Percentiles rank a stretch among this genome's conserved stretches.
Conservation (phyloP, 2,329 filamentous ascomycete species). For the Falciphora oryzae region DNA sequence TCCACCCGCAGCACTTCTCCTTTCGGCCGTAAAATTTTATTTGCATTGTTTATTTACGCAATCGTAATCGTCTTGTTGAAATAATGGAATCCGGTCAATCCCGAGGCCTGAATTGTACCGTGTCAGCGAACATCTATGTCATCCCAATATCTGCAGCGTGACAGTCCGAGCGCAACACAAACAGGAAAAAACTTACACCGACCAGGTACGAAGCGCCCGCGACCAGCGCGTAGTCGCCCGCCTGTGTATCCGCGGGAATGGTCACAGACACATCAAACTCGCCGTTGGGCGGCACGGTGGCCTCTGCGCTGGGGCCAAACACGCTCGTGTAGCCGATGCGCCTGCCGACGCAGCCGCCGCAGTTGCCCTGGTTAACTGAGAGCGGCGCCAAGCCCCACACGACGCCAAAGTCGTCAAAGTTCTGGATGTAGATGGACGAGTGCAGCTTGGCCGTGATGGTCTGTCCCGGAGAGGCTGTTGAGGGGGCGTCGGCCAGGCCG, state of each 20-base stretch:
- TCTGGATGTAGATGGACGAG: slow-evolving; percentile 27
- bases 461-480: slow-evolving; percentile 19
- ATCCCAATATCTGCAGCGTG: too few species aligned
- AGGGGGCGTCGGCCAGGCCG: slow-evolving; percentile 17
- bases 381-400: slow-evolving; percentile 22
- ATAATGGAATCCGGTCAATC: neutral
- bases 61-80: neutral
- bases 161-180: too few species aligned
- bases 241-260: neutral
- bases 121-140: too few species aligned
- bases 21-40: too few species aligned
- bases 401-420: slow-evolving; percentile 28
- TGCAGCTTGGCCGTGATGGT: slow-evolving; percentile 21
- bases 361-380: slow-evolving; percentile 8
- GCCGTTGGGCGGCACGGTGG: neutral
- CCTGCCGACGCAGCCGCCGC: slow-evolving; percentile 21
- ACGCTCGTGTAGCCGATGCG: slow-evolving; percentile 23
- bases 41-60: neutral
- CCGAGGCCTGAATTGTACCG: neutral
- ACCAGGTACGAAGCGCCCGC: slow-evolving; percentile 5
- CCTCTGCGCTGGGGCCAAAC: neutral
- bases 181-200: slow-evolving; percentile 4
- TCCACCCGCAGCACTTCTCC: too few species aligned
- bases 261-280: neutral
- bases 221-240: neutral